These are phyloP conservation scores for Dissophora globulifera DNA, from an alignment of 192 early-diverging fungal genomes.

Conservation along the genomic window DNA sequence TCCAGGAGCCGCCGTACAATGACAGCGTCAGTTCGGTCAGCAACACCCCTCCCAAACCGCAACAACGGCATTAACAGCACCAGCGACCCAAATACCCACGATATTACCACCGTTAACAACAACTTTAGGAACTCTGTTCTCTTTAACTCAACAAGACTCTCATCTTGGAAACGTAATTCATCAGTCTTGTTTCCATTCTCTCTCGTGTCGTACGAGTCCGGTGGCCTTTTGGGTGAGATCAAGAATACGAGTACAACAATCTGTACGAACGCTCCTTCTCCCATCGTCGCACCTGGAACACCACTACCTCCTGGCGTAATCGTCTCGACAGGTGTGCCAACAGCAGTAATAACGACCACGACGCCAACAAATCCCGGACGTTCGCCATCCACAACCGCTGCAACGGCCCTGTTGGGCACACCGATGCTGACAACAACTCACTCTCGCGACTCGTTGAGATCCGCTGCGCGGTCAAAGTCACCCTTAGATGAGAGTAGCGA, in stretches of 20 bases:
- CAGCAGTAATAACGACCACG: background rate
- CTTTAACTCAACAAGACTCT: background rate
- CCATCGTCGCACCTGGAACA: slow-evolving; percentile 25
- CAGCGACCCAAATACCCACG: background rate
- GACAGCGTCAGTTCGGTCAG: background rate
- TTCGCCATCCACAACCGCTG: too few relatives aligned
- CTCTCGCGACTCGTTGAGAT: too few relatives aligned
- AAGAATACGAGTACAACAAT: slow-evolving; percentile 22
- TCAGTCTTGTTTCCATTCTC: slow-evolving; percentile 39
- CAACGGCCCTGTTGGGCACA: too few relatives aligned
- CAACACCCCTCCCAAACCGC: background rate
- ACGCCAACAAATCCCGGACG: too few relatives aligned
- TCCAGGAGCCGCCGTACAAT: slow-evolving; percentile 11
- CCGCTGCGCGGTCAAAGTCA: too few relatives aligned
- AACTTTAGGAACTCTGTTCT: background rate
- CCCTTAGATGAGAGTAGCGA: too few relatives aligned
- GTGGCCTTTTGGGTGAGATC: slow-evolving; percentile 26
- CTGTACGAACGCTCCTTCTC: slow-evolving; percentile 22
- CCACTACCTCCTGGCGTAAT: slow-evolving; percentile 20
- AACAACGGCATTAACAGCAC: background rate
- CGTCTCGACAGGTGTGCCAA: slow-evolving; percentile 24
- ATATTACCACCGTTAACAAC: slow-evolving; percentile 1
- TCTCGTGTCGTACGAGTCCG: slow-evolving; percentile 36
- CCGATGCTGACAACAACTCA: too few relatives aligned
- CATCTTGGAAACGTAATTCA: slow-evolving; percentile 29